phyloP scores from a whole-genome alignment of 2,329 filamentous ascomycete genomes.

The Anisogramma anomala region DNA sequence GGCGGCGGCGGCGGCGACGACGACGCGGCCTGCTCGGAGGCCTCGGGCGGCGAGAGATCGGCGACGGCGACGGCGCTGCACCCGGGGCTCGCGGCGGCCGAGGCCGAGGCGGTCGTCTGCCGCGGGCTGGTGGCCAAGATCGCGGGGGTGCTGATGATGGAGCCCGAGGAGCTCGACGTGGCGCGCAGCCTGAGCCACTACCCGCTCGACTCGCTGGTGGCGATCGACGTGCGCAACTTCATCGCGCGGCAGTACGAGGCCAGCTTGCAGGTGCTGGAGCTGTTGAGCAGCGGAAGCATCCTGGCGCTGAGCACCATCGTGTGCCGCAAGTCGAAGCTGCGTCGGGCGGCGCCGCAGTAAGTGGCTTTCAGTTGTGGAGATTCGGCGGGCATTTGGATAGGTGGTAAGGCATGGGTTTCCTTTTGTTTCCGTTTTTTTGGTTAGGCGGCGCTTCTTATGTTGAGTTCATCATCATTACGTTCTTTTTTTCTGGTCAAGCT shows the following conservation, averaged over 20 bases:
- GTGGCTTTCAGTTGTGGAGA: too few species aligned
- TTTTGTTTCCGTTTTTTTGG: too few species aligned
- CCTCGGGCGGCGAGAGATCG: constrained; percentile 21
- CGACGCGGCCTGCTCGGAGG: too few species aligned
- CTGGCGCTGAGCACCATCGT: constrained; percentile 36
- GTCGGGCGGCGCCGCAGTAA: background rate
- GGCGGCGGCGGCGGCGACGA: constrained; percentile 31
- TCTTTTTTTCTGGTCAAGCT: too few species aligned
- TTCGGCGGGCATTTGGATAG: too few species aligned
- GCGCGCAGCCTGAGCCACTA: constrained; percentile 31
- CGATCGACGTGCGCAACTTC: constrained; percentile 40
- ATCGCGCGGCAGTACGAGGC: constrained; percentile 38
- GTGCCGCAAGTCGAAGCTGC: constrained; percentile 34
- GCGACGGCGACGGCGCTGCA: constrained; percentile 26
- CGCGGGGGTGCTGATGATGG: constrained; percentile 35
- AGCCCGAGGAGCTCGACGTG: constrained; percentile 37
- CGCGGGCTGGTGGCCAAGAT: constrained; percentile 37
- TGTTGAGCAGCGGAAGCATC: constrained; percentile 40
- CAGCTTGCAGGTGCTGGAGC: constrained; percentile 42
- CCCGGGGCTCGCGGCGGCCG: constrained; percentile 29
- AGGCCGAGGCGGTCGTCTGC: constrained; percentile 36
- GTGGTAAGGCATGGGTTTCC: too few species aligned
- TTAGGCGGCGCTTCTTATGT: too few species aligned
- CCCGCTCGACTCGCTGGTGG: constrained; percentile 37
- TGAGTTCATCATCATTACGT: too few species aligned